These are phyloP conservation scores for Hymenoscyphus fraxineus DNA, from an alignment of 2,329 filamentous ascomycete genomes.

Conservation along the genomic window DNA sequence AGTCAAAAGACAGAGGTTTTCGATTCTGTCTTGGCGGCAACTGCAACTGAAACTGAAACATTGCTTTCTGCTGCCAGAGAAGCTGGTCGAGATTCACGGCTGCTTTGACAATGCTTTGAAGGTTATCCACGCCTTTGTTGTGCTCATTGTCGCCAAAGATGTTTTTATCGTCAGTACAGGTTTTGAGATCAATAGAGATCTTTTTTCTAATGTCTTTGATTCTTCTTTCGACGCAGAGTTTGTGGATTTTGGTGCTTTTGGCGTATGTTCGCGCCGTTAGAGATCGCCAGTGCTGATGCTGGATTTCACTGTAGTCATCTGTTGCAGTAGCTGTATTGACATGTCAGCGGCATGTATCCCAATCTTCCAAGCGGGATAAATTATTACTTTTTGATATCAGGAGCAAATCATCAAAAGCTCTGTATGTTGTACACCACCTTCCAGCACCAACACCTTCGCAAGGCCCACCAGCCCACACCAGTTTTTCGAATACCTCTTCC, in stretches of 20 bases:
- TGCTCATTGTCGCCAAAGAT: slow-evolving; percentile 2
- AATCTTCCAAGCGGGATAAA: too few relatives aligned
- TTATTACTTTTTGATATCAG: too few relatives aligned
- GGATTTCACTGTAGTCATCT: too few relatives aligned
- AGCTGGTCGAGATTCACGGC: background rate
- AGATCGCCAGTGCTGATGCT: too few relatives aligned
- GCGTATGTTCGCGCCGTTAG: background rate
- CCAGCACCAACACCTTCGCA: background rate
- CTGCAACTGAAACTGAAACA: background rate
- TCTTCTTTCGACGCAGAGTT: background rate
- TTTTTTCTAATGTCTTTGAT: background rate
- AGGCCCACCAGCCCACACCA: background rate
- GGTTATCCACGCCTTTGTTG: background rate
- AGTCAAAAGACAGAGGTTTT: background rate
- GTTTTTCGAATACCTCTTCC: background rate
- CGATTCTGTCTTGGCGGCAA: background rate
- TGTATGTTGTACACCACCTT: background rate
- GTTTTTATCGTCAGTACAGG: background rate
- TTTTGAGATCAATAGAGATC: background rate
- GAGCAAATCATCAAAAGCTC: background rate
- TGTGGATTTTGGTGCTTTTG: background rate
- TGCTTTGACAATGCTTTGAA: background rate
- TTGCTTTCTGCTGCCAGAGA: slow-evolving; percentile 4
- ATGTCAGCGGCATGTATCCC: too few relatives aligned
- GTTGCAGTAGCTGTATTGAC: too few relatives aligned